Percentiles rank a stretch among this genome's conserved stretches.
These are phyloP conservation scores for Poterioochromonas sp. DNA, from an alignment of 352 stramenopile species.

Conservation along the genomic window DNA sequence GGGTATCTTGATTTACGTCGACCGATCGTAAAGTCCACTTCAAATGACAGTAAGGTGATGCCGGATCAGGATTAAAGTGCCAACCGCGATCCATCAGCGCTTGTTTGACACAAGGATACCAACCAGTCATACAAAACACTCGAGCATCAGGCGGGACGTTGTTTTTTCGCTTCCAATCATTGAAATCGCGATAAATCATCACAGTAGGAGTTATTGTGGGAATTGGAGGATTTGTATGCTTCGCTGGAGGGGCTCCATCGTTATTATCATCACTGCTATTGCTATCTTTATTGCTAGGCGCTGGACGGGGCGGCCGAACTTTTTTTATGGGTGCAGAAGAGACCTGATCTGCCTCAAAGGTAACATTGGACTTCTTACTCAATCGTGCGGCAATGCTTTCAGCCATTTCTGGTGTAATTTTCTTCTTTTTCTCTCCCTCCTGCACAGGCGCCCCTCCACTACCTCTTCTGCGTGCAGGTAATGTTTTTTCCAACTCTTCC, in stretches of 20 bases:
- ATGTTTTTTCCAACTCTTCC: constrained; percentile 20
- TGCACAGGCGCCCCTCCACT: constrained; percentile 63
- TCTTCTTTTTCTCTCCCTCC: constrained; percentile 44
- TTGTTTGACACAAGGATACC: constrained; percentile 77
- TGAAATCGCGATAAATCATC: constrained; percentile 69
- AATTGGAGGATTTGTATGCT: background rate
- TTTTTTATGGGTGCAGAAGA: background rate
- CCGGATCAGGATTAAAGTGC: constrained; percentile 68
- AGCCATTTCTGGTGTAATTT: constrained; percentile 33
- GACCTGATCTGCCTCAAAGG: background rate
- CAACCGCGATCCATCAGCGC: constrained; percentile 72
- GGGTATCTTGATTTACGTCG: constrained; percentile 61
- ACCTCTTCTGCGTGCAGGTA: constrained; percentile 54
- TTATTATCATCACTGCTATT: background rate
- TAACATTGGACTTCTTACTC: background rate
- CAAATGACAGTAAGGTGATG: constrained; percentile 74
- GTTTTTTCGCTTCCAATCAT: constrained; percentile 75
- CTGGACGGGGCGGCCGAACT: background rate
- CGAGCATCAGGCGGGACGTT: constrained; percentile 52
- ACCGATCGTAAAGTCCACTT: constrained; percentile 79
- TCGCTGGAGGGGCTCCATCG: constrained; percentile 19
- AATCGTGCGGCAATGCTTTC: background rate
- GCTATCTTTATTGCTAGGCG: background rate
- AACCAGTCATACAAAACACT: constrained; percentile 78
- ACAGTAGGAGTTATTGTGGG: constrained; percentile 15